Base-by-base conservation (phyloP, 495 filamentous ascomycete genomes). In the Delitschia confertaspora region DNA sequence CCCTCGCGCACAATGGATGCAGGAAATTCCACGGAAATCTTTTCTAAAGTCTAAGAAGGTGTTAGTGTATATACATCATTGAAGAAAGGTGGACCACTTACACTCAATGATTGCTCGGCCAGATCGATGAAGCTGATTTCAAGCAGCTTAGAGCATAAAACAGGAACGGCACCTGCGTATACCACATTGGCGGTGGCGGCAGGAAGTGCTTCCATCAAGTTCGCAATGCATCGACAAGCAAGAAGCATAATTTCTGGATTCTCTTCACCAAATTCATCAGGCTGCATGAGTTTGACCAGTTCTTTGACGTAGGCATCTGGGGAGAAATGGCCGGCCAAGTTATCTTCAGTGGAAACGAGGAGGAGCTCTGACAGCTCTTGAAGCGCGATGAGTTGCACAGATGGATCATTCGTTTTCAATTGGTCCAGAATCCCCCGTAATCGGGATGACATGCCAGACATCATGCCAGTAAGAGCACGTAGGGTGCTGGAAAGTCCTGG, bases 191-290 rank as follows among this genome's bases (percentile, higher is more conserved):
- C 85, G 18, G 88, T 88, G 38, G 91, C 88, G 13, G 85, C 78
- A 17, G 91, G 88, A 17, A 96, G 68, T 21, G 93, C 93, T 60
- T 99, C 93, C 89, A 99, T 99, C 22, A 99, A 62, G 55, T 99
- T 95, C 35, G 93, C 93, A 34, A 99, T 78, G 62, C 85, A 96
- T 34, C 93, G 83, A 61, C 93, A 96, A 3, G 93, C 93, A 45
- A 95, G 74, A 2, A 96, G 79, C 88, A 95, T 95, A 53, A 95
- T 95, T 63, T 99, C 89, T 3, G 88, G 83, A 57, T 94, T 95
- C 60, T 93, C 87, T 52, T 88, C 85, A 14, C 85, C 87, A 37
- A 76, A 75, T 20, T 89, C 82, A 58, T 79, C 80, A 0, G 89
- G 86, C 51, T 93, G 82, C 91, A 99, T 95, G 53, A 99, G 66